These are phyloP conservation scores for Rhodotorula paludigena DNA, from an alignment of 768 basidiomycete genomes.

Conservation along the genomic window DNA sequence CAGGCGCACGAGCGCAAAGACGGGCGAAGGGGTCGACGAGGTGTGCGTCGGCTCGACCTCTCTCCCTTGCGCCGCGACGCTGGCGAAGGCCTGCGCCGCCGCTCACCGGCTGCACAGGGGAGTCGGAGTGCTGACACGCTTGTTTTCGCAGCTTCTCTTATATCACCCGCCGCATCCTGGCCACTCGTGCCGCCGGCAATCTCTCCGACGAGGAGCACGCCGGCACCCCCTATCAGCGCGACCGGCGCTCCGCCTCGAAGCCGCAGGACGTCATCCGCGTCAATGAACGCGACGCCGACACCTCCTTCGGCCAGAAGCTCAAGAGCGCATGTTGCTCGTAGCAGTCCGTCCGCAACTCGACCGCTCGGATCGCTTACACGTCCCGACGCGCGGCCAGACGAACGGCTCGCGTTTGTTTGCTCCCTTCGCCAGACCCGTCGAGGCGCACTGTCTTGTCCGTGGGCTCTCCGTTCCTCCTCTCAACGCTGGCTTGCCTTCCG, in stretches of 20 bases:
- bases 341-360: no score
- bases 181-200: background rate
- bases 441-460: no score
- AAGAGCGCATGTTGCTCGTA: slow-evolving; percentile 17
- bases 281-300: slow-evolving; percentile 4
- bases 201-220: slow-evolving; percentile 2
- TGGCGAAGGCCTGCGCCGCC: background rate
- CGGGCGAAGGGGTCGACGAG: slow-evolving; percentile 19
- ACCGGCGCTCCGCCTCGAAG: background rate
- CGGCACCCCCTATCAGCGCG: background rate
- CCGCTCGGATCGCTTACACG: no score
- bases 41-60: slow-evolving; percentile 5
- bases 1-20: slow-evolving; percentile 20
- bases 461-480: no score
- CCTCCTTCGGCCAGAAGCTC: background rate
- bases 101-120: background rate
- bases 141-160: slow-evolving; percentile 14
- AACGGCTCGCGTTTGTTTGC: no score
- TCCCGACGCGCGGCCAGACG: no score
- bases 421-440: no score
- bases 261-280: slow-evolving; percentile 9
- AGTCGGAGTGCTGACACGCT: background rate
- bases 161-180: slow-evolving; percentile 3
- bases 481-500: no score
- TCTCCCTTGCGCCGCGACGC: background rate